Percentiles rank a stretch among this genome's conserved stretches.
phyloP scores from a whole-genome alignment of 305 asterid species.

The Fraxinus sp. region DNA sequence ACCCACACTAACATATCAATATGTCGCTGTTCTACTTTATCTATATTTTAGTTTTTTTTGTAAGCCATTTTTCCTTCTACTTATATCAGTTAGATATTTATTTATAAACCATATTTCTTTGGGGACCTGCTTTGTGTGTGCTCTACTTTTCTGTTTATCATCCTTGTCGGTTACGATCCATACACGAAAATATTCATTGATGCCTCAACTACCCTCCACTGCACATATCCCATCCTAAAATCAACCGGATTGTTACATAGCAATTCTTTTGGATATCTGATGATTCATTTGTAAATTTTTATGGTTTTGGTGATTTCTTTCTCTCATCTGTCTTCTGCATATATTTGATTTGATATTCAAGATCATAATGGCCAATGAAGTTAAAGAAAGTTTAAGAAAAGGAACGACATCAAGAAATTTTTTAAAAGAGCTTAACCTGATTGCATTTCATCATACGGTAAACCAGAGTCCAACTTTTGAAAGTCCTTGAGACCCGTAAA shows the following conservation, averaged over 20 bases:
- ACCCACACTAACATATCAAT: neutral
- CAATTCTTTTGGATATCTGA: neutral
- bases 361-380: conserved; percentile 1
- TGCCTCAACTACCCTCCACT: neutral
- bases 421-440: conserved; percentile 14
- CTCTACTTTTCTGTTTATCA: neutral
- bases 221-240: neutral
- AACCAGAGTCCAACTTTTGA: conserved; percentile 80
- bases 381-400: neutral
- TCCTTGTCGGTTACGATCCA: neutral
- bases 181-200: neutral
- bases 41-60: neutral
- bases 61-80: neutral
- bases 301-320: conserved; percentile 9
- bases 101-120: neutral
- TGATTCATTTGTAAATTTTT: neutral
- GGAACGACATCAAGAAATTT: neutral
- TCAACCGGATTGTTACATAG: neutral
- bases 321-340: conserved; percentile 7
- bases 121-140: neutral
- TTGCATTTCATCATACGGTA: conserved; percentile 21
- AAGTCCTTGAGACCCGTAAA: conserved; percentile 83
- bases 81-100: neutral
- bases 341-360: conserved; percentile 5
- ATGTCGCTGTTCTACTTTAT: neutral